phyloP scores from a whole-genome alignment of 768 basidiomycete species.

The Chalciporus pseudorubinellus region DNA sequence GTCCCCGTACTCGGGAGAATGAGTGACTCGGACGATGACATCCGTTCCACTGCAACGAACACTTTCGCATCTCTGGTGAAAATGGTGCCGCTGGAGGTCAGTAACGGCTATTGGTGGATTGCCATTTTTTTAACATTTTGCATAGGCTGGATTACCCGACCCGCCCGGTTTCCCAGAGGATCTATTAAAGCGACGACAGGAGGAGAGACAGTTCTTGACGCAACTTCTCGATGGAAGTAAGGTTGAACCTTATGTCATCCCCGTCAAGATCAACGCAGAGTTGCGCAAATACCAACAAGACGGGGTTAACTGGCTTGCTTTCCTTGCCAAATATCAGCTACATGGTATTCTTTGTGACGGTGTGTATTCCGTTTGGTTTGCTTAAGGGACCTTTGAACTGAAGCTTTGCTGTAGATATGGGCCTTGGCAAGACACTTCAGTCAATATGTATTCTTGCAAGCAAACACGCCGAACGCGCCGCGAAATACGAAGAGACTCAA shows the following conservation, averaged over 20 bases:
- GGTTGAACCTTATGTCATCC: slow-evolving; percentile 85
- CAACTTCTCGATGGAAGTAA: slow-evolving; percentile 95
- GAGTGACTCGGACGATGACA: slow-evolving; percentile 91
- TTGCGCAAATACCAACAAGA: slow-evolving; percentile 97
- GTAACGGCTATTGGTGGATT: slow-evolving; percentile 11
- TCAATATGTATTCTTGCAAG: slow-evolving; percentile 95
- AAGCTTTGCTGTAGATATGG: slow-evolving; percentile 72
- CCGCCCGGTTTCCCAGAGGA: slow-evolving; percentile 90
- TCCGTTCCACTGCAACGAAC: slow-evolving; percentile 92
- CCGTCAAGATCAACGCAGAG: slow-evolving; percentile 87
- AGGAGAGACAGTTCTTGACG: slow-evolving; percentile 86
- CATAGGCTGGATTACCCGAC: slow-evolving; percentile 92
- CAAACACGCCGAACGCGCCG: slow-evolving; percentile 85
- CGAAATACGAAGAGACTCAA: slow-evolving; percentile 60
- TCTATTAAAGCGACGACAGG: slow-evolving; percentile 78
- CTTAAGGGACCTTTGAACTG: too few relatives aligned
- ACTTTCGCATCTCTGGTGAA: slow-evolving; percentile 96
- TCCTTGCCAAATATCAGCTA: slow-evolving; percentile 94
- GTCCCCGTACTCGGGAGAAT: slow-evolving; percentile 96
- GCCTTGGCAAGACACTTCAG: slow-evolving; percentile 95
- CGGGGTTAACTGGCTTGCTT: slow-evolving; percentile 98
- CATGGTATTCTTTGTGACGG: slow-evolving; percentile 99
- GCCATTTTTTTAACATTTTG: not conserved
- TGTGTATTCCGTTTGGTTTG: slow-evolving; percentile 27
- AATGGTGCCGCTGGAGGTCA: slow-evolving; percentile 96